A percentile compares a stretch with the other conserved stretches of the same genome.
These are phyloP conservation scores for Akanthomyces uredinophilus DNA, from an alignment of 2,329 filamentous ascomycete genomes.

Conservation along the genomic window DNA sequence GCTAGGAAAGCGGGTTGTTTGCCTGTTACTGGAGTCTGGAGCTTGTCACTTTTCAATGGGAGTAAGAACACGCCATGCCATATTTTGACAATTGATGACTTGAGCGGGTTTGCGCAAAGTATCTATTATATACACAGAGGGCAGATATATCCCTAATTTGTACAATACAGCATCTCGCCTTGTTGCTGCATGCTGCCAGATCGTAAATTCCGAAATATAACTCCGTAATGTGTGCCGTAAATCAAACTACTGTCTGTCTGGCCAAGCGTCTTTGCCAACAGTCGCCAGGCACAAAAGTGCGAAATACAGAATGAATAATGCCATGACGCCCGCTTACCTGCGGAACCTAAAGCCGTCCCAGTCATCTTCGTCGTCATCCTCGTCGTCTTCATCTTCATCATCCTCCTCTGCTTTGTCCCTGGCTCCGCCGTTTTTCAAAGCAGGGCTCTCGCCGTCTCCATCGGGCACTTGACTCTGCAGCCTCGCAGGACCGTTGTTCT, in stretches of 20 bases:
- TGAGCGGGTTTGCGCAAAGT: background rate
- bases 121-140: constrained; percentile 8
- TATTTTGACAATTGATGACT: background rate
- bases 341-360: constrained; percentile 56
- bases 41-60: background rate
- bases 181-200: background rate
- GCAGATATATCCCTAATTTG: background rate
- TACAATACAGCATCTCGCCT: constrained; percentile 4
- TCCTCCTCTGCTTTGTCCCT: constrained; percentile 33
- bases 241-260: background rate
- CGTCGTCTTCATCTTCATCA: constrained; percentile 40
- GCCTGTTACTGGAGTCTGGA: background rate
- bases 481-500: constrained; percentile 15
- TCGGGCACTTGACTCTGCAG: constrained; percentile 1
- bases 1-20: background rate
- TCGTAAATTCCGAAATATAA: background rate
- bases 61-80: background rate
- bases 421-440: constrained; percentile 17
- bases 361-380: constrained; percentile 45
- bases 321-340: background rate
- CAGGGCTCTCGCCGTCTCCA: constrained; percentile 13
- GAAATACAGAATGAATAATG: background rate
- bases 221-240: constrained; percentile 5
- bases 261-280: background rate
- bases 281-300: background rate